Percentiles rank a stretch among this genome's conserved stretches.
Conservation (phyloP, 2,329 filamentous ascomycete genomes). For the Ambrosiella xylebori region DNA sequence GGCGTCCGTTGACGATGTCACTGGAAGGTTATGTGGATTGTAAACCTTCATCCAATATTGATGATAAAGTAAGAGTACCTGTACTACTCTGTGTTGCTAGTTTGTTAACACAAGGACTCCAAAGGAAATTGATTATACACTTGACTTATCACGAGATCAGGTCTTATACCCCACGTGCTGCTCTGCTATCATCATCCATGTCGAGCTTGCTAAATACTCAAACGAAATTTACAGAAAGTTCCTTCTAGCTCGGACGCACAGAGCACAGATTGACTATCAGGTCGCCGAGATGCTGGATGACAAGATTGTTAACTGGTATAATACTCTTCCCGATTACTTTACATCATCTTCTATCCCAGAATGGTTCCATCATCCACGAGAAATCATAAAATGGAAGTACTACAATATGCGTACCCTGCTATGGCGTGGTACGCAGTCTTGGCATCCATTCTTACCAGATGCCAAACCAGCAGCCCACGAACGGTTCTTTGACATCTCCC, state of each 20-base stretch:
- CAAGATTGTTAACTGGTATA: slow-evolving; percentile 21
- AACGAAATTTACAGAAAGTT: slow-evolving; percentile 26
- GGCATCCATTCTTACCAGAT: slow-evolving; percentile 19
- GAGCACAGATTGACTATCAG: slow-evolving; percentile 21
- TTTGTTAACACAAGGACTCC: background rate
- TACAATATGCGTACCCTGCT: slow-evolving; percentile 28
- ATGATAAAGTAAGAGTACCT: slow-evolving; percentile 22
- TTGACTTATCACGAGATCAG: slow-evolving; percentile 15
- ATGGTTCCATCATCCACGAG: slow-evolving; percentile 22
- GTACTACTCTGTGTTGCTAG: background rate
- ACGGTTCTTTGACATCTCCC: slow-evolving; percentile 23
- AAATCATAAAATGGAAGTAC: slow-evolving; percentile 25
- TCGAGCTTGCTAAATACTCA: slow-evolving; percentile 24
- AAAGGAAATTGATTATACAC: slow-evolving; percentile 11
- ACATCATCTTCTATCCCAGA: slow-evolving; percentile 17
- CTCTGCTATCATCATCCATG: slow-evolving; percentile 25
- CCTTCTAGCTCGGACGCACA: slow-evolving; percentile 22
- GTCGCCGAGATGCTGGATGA: slow-evolving; percentile 24
- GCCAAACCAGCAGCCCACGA: slow-evolving; percentile 17
- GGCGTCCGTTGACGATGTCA: slow-evolving; percentile 24
- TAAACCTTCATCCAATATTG: slow-evolving; percentile 25
- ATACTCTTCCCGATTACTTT: slow-evolving; percentile 21
- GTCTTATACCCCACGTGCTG: slow-evolving; percentile 24
- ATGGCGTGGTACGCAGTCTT: slow-evolving; percentile 22
- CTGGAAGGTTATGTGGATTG: slow-evolving; percentile 26